Conservation (phyloP, 2,329 filamentous ascomycete genomes). For the Neonectria sp. region DNA sequence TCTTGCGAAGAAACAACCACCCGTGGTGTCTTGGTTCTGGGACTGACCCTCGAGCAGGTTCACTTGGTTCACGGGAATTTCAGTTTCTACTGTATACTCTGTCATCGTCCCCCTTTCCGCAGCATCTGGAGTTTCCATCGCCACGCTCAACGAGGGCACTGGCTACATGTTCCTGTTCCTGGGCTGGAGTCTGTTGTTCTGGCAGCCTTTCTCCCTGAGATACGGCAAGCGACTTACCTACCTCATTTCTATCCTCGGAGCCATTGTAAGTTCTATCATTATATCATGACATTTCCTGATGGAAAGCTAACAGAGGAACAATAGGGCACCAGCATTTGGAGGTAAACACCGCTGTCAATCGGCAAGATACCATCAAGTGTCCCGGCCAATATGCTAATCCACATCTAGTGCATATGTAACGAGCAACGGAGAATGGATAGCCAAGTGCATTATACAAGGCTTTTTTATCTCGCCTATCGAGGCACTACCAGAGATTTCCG, state of each 20-base stretch:
- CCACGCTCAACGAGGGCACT: conserved; percentile 57
- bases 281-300: rapidly evolving
- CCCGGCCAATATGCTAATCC: background rate
- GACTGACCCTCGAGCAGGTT: conserved; percentile 45
- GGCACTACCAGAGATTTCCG: conserved; percentile 61
- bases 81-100: conserved; percentile 57
- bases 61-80: conserved; percentile 58
- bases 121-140: conserved; percentile 51
- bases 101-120: conserved; percentile 54
- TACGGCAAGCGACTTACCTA: conserved; percentile 61
- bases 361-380: rapidly evolving
- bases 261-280: conserved; percentile 40
- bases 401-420: conserved; percentile 52
- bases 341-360: conserved; percentile 18
- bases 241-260: conserved; percentile 54
- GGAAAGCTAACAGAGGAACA: background rate
- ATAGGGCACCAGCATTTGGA: conserved; percentile 45
- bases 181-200: conserved; percentile 62
- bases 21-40: background rate
- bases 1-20: background rate
- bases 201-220: conserved; percentile 63
- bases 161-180: conserved; percentile 62
- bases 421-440: conserved; percentile 61
- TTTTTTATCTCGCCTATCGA: conserved; percentile 63
- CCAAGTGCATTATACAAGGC: conserved; percentile 60